These are phyloP conservation scores for Candida anglica DNA, from an alignment of 805 yeast species.

Conservation along the genomic window DNA sequence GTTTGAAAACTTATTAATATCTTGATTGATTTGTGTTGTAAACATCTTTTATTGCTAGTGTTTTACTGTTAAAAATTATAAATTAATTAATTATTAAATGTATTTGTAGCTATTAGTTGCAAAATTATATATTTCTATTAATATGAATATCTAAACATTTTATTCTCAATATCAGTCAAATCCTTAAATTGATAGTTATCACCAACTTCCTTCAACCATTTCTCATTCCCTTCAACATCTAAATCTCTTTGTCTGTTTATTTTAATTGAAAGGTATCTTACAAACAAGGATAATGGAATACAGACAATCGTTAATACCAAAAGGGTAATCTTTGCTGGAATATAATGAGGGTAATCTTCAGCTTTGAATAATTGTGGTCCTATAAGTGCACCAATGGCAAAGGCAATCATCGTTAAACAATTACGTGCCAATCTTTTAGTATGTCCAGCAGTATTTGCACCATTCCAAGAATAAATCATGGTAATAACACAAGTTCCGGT, in stretches of 20 bases:
- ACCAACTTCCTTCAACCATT: constrained; percentile 9
- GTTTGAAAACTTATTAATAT: too few species aligned
- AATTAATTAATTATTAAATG: too few species aligned
- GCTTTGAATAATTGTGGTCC: constrained; percentile 68
- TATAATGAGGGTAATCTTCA: constrained; percentile 49
- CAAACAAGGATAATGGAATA: constrained; percentile 38
- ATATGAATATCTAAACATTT: constrained; percentile 51
- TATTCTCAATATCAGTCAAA: constrained; percentile 56
- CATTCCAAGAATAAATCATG: constrained; percentile 57
- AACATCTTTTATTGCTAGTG: too few species aligned
- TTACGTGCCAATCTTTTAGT: constrained; percentile 66
- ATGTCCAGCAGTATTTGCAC: constrained; percentile 65
- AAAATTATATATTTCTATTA: too few species aligned
- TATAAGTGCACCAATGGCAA: constrained; percentile 61
- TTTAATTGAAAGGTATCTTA: constrained; percentile 39
- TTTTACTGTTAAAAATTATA: too few species aligned
- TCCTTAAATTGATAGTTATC: constrained; percentile 49
- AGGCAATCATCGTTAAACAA: constrained; percentile 58
- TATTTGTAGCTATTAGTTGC: too few species aligned
- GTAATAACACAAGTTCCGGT: constrained; percentile 57
- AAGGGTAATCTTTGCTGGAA: constrained; percentile 55
- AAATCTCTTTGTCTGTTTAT: constrained; percentile 52
- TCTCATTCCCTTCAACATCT: constrained; percentile 18
- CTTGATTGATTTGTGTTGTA: too few species aligned
- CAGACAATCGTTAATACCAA: constrained; percentile 47